phyloP scores from a whole-genome alignment of 179 eudicot genomes.

The Heliamphora pulchella region DNA sequence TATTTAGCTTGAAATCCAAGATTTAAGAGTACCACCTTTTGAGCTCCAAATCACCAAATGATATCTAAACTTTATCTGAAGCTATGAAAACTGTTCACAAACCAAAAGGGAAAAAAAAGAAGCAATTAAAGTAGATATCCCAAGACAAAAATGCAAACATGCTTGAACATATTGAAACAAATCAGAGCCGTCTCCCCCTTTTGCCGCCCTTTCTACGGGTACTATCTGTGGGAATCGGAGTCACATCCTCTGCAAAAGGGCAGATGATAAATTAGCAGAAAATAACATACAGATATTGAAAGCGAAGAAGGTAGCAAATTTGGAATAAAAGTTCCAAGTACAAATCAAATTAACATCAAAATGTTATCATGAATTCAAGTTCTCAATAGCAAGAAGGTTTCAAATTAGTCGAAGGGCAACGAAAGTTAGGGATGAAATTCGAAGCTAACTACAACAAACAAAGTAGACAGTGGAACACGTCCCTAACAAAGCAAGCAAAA shows the following conservation, averaged over 20 bases:
- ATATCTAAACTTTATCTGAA: neutral
- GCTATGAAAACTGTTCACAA: neutral
- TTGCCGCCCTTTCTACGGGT: constrained; percentile 20
- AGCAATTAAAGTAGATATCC: neutral
- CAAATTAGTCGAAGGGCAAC: too few species aligned
- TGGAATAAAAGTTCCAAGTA: too few species aligned
- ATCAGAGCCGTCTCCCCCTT: constrained; percentile 82
- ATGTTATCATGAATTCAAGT: neutral
- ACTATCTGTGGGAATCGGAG: constrained; percentile 80
- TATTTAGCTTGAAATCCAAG: too few species aligned
- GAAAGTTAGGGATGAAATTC: too few species aligned
- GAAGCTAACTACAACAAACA: neutral
- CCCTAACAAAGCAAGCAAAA: neutral
- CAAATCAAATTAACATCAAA: neutral
- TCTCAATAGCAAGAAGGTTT: too few species aligned
- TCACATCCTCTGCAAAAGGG: constrained; percentile 38
- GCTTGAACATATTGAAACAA: constrained; percentile 3
- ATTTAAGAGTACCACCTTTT: too few species aligned
- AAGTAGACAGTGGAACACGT: neutral
- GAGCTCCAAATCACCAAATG: constrained; percentile 3
- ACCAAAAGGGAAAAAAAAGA: neutral
- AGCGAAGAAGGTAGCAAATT: neutral
- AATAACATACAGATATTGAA: constrained; percentile 8
- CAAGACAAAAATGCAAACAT: neutral
- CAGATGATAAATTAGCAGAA: too few species aligned